Evolutionary conservation across 768 basidiomycete species (phyloP), one percentile per base, ranked within the genome.

Genomic region (Pleurotus citrinopileatus): DNA sequence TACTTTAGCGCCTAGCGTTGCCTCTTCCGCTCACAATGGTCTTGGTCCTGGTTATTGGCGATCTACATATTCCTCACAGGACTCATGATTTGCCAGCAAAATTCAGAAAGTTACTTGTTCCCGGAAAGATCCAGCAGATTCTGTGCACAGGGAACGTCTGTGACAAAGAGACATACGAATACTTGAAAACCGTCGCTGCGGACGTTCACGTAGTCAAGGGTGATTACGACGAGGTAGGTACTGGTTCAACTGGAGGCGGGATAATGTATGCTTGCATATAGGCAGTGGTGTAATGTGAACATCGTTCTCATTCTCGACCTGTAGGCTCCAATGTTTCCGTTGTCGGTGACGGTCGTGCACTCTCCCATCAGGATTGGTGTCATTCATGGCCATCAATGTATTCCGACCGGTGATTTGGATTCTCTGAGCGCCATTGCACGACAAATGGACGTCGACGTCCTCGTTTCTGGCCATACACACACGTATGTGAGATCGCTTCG

Each of bases 61-160:
- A 99, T 76, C 82, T 98, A 19, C 95, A 98, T 69, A 98, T 98
- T 65, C 97, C 97, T 1, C 88, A 92, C 67, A 75, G 91, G 40
- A 77, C 75, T 7, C 92, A 97, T 67, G 97, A 97, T 65, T 81
- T 99, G 7, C 95, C 97, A 0, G 76, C 84, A 12, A 98, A 98
- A 73, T 99, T 99, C 75, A 95, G 96, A 75, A 97, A 98, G 65
- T 86, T 98, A 1, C 78, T 99, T 50, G 87, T 92, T 4, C 91
- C 91, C 17, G 97, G 97, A 19, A 99, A 99, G 70, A 98, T 99
- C 42, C 92, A 95, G 58, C 96, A 98, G 69, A 97, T 98, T 55
- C 77, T 98, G 22, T 97, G 94, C 68, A 98, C 96, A 0, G 97
- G 97, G 43, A 98, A 98, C 67, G 88, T 98, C 20, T 95, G 93